Conservation (phyloP, 2,329 filamentous ascomycete genomes). For the Cercospora zeina region DNA sequence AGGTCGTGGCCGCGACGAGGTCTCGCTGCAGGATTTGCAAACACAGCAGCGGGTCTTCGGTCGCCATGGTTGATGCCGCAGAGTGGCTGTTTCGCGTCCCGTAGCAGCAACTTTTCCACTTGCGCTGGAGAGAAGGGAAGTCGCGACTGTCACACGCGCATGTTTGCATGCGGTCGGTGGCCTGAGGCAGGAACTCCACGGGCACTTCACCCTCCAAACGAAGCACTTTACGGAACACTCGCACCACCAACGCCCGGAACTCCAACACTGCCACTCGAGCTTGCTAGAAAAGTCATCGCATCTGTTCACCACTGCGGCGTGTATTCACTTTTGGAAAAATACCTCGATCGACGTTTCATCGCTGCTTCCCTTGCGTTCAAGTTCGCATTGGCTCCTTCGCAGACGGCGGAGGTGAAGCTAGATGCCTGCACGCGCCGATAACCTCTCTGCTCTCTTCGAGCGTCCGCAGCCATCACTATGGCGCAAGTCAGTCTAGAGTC, state of each 20-base stretch:
- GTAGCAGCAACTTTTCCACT: constrained; percentile 3
- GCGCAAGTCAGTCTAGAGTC: constrained; percentile 21
- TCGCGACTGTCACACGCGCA: neutral
- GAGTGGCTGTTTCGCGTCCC: neutral
- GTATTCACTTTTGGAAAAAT: neutral
- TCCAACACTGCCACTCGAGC: neutral
- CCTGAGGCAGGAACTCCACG: neutral
- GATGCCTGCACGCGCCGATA: constrained; percentile 15
- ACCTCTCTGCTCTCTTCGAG: constrained; percentile 3
- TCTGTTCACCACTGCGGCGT: neutral
- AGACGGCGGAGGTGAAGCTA: neutral
- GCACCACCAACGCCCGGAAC: neutral
- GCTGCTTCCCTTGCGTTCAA: neutral
- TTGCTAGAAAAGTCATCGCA: neutral
- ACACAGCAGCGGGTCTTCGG: constrained; percentile 68
- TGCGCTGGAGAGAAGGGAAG: constrained; percentile 2
- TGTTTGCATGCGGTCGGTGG: neutral
- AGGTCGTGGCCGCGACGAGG: constrained; percentile 72
- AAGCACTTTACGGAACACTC: neutral
- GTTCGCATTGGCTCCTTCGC: neutral
- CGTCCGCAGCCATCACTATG: constrained; percentile 9
- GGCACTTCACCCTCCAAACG: neutral
- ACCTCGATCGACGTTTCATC: neutral
- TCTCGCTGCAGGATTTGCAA: constrained; percentile 85
- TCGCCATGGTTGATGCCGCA: constrained; percentile 25